Percentiles rank a stretch among this genome's conserved stretches.
Evolutionary conservation across 116 monocot species (phyloP).

Genomic region (Cymodocea nodosa): DNA sequence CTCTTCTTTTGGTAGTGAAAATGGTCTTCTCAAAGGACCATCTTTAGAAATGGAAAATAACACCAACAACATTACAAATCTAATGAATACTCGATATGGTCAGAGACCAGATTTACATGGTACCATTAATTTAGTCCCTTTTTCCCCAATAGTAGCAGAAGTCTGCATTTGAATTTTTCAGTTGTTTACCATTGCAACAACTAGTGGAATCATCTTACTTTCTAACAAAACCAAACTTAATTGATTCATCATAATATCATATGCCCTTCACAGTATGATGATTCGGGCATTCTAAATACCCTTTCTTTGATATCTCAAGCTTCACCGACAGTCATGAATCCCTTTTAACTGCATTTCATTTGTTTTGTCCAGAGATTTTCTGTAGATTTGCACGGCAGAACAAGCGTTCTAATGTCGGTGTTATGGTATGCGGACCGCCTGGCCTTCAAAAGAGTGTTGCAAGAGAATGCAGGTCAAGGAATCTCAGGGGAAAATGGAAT

Average conservation of each 20-base stretch:
- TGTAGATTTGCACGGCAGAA: constrained; percentile 19
- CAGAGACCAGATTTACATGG: constrained; percentile 66
- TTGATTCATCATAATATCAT: too few species aligned
- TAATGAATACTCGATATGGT: constrained; percentile 45
- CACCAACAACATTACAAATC: constrained; percentile 21
- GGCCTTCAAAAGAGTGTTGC: constrained; percentile 68
- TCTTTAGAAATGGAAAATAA: constrained; percentile 4
- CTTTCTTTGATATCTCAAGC: too few species aligned
- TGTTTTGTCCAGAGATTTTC: constrained; percentile 43
- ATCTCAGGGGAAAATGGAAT: constrained; percentile 38
- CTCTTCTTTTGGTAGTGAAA: constrained; percentile 9
- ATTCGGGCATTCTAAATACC: too few species aligned
- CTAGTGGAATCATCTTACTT: too few species aligned
- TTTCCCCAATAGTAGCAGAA: too few species aligned
- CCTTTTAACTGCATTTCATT: too few species aligned
- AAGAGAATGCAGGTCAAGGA: constrained; percentile 62
- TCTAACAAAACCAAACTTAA: too few species aligned
- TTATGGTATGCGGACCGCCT: constrained; percentile 72
- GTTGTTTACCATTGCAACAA: too few species aligned
- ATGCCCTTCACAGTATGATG: too few species aligned
- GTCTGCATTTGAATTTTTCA: too few species aligned
- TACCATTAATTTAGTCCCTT: constrained; percentile 6
- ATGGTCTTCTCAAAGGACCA: constrained; percentile 1
- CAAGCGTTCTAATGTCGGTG: constrained; percentile 48
- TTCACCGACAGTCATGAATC: too few species aligned